These are phyloP conservation scores for Coniochaeta sp. DNA, from an alignment of 2,329 filamentous ascomycete genomes.

Conservation along the genomic window DNA sequence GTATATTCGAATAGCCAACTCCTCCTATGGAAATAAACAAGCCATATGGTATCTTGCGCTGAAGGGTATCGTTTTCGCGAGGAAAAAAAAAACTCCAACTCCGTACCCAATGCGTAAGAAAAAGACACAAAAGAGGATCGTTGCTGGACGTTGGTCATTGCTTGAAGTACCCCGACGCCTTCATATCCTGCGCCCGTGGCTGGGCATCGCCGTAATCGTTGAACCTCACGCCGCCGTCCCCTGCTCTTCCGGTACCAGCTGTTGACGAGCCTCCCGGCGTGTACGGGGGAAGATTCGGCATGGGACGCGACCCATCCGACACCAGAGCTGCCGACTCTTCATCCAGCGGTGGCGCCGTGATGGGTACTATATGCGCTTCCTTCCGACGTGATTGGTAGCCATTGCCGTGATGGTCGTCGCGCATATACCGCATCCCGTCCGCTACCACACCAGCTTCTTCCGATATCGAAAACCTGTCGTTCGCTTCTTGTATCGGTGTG, in stretches of 20 bases:
- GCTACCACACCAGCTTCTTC: constrained; percentile 3
- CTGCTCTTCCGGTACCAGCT: constrained; percentile 24
- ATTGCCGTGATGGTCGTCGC: not conserved
- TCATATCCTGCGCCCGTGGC: constrained; percentile 27
- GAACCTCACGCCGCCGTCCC: constrained; percentile 26
- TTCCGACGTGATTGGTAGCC: constrained; percentile 2
- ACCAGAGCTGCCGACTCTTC: constrained; percentile 13
- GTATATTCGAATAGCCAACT: too few relatives aligned
- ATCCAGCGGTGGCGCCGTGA: constrained; percentile 7
- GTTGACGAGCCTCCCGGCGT: constrained; percentile 22
- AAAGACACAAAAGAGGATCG: not conserved
- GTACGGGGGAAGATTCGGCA: constrained; percentile 23
- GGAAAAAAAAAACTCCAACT: not conserved
- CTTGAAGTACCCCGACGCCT: constrained; percentile 16
- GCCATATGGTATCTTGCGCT: not conserved
- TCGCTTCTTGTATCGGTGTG: not conserved
- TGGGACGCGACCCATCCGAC: constrained; percentile 17
- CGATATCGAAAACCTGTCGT: not conserved
- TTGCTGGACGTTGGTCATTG: too few relatives aligned
- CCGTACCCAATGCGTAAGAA: not conserved
- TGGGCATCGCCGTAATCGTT: constrained; percentile 29
- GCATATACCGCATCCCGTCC: constrained; percentile 7
- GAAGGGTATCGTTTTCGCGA: not conserved
- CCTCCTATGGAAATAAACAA: too few relatives aligned
- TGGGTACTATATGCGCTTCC: not conserved